Evolutionary conservation across 805 yeast genomes (phyloP), one percentile per base, ranked within the genome.

Genomic region (Candida golubevii): DNA sequence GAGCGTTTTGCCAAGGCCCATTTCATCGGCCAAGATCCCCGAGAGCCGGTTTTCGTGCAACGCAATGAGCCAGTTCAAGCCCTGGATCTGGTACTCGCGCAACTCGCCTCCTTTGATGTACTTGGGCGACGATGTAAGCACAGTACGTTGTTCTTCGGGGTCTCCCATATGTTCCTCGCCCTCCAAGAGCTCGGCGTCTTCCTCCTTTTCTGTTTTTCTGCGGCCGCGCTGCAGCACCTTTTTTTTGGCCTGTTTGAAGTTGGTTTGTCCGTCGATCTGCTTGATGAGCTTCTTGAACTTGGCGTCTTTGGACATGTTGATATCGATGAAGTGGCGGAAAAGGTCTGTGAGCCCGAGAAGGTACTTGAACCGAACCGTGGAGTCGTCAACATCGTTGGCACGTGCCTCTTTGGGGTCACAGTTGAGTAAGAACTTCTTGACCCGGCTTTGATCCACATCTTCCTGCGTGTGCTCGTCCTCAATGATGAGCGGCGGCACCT

Each of bases 1-100:
- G 45, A 93, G 70, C 6, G 99, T 91, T 65, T 91, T 91, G 45
- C 99, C 99, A 34, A 91, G 74, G 3, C 99, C 99, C 99, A 93
- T 91, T 63, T 91, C 99, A 66, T 91, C 99, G 10, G 99, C 99
- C 39, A 91, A 69, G 37, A 91, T 93, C 15, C 99, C 99, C 8
- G 95, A 85, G 36, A 91, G 74, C 55, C 85, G 78, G 63, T 91
- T 88, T 54, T 90, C 96, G 61, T 89, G 87, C 31, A 91, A 66
- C 0, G 95, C 81, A 14, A 91, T 83, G 58, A 91, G 74, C 99
- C 99, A 91, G 65, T 93, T 93, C 41, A 91, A 75, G 40, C 99
- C 99, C 60, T 89, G 97, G 28, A 91, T 72, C 67, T 91, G 99
- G 61, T 93, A 91, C 59, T 88, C 96, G 55, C 99, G 77, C 55